Evolutionary conservation across 2,329 filamentous ascomycete species (phyloP).

Genomic region (Hypoxylon sp.): DNA sequence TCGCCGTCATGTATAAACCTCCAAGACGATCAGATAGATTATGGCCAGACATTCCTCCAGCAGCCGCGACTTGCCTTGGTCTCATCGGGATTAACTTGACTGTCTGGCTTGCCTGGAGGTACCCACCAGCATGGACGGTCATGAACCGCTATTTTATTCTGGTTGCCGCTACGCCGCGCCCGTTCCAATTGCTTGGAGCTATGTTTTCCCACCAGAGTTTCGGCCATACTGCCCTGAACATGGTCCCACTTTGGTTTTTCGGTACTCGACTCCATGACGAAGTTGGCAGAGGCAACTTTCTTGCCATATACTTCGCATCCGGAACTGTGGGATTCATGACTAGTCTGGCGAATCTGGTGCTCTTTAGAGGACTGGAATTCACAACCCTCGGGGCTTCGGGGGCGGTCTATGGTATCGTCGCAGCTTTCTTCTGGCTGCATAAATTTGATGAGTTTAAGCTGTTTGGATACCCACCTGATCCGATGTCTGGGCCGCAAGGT

Average conservation of each 20-base stretch:
- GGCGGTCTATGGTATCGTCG: slow-evolving; percentile 72
- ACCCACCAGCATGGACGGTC: slow-evolving; percentile 75
- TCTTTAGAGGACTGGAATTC: slow-evolving; percentile 61
- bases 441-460: slow-evolving; percentile 70
- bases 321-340: slow-evolving; percentile 72
- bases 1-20: slow-evolving; percentile 68
- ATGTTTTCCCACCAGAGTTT: slow-evolving; percentile 78
- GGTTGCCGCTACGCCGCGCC: slow-evolving; percentile 74
- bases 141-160: slow-evolving; percentile 79
- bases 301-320: slow-evolving; percentile 75
- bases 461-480: slow-evolving; percentile 70
- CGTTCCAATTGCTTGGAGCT: slow-evolving; percentile 73
- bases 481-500: slow-evolving; percentile 67
- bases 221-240: slow-evolving; percentile 75
- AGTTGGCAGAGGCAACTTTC: slow-evolving; percentile 76
- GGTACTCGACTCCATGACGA: slow-evolving; percentile 79
- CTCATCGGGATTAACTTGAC: slow-evolving; percentile 73
- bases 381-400: slow-evolving; percentile 78
- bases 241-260: slow-evolving; percentile 75
- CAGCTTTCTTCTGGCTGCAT: slow-evolving; percentile 74
- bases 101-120: slow-evolving; percentile 72
- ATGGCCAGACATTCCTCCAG: slow-evolving; percentile 72
- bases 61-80: slow-evolving; percentile 74
- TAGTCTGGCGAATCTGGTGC: slow-evolving; percentile 67
- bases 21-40: slow-evolving; percentile 64